A percentile compares a stretch with the other conserved stretches of the same genome.
These are phyloP conservation scores for Auriculariales sp. DNA, from an alignment of 768 basidiomycete genomes.

Conservation along the genomic window DNA sequence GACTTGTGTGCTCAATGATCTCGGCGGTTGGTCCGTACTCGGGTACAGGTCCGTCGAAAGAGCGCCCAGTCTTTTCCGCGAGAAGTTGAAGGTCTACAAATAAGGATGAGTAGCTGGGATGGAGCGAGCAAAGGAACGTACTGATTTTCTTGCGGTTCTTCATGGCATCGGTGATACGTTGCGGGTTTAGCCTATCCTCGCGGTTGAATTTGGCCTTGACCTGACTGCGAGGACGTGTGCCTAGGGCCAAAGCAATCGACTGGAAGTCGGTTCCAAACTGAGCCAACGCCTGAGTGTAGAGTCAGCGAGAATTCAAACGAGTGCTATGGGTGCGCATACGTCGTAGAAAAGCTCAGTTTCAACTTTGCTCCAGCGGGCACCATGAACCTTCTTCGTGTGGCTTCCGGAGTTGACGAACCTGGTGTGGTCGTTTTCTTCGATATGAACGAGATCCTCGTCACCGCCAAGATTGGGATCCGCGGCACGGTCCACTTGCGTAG, in stretches of 20 bases:
- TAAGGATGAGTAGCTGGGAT: neutral
- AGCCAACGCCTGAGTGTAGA: conserved; percentile 47
- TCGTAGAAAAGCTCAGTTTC: conserved; percentile 84
- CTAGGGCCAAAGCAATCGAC: conserved; percentile 73
- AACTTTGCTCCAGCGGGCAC: conserved; percentile 76
- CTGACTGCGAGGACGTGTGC: conserved; percentile 73
- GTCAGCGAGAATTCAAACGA: neutral
- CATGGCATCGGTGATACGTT: conserved; percentile 63
- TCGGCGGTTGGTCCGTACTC: neutral
- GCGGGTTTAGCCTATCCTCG: conserved; percentile 70
- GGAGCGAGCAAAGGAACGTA: conserved; percentile 18
- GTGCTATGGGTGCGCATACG: conserved; percentile 26
- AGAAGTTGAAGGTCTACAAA: neutral
- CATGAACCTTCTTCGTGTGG: conserved; percentile 67
- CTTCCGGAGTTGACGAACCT: conserved; percentile 78
- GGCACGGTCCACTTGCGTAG: conserved; percentile 61
- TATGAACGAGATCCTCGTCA: conserved; percentile 58
- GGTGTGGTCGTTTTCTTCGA: conserved; percentile 68
- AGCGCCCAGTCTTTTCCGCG: neutral
- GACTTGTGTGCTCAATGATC: neutral
- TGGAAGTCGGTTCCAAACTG: conserved; percentile 92
- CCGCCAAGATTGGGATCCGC: conserved; percentile 30
- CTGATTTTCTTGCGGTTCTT: conserved; percentile 65
- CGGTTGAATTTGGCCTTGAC: conserved; percentile 90
- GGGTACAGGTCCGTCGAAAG: neutral